Conservation (phyloP, 306 rosid genomes). For the Senna tora region DNA sequence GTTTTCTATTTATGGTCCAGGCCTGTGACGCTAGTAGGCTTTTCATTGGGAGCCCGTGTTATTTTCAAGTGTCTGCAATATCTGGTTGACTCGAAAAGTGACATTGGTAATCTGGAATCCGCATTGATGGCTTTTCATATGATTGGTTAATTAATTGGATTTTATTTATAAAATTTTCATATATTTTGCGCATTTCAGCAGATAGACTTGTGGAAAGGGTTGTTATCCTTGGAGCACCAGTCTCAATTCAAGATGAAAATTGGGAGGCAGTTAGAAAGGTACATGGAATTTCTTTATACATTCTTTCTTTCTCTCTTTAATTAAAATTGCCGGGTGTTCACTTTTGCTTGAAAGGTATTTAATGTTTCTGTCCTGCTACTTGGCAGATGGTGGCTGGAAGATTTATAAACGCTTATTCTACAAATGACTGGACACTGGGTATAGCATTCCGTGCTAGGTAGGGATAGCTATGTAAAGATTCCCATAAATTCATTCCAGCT, state of each 20-base stretch:
- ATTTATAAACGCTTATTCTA: constrained; percentile 66
- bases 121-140: constrained; percentile 27
- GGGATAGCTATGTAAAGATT: constrained; percentile 32
- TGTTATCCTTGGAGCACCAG: constrained; percentile 77
- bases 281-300: constrained; percentile 1
- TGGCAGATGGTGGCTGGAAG: constrained; percentile 75
- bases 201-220: constrained; percentile 70
- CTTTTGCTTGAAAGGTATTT: constrained; percentile 16
- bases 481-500: background rate
- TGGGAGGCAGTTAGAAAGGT: constrained; percentile 68
- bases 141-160: constrained; percentile 22
- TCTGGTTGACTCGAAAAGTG: constrained; percentile 55
- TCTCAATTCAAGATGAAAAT: constrained; percentile 57
- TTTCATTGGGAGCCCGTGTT: constrained; percentile 71
- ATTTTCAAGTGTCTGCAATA: constrained; percentile 67
- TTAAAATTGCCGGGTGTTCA: constrained; percentile 3
- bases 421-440: constrained; percentile 71
- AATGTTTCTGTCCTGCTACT: constrained; percentile 12
- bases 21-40: constrained; percentile 72
- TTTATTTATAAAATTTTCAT: constrained; percentile 23
- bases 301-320: background rate
- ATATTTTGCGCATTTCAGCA: constrained; percentile 33
- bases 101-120: constrained; percentile 50
- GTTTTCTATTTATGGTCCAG: constrained; percentile 54
- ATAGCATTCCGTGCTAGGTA: constrained; percentile 67